Evolutionary conservation across 345 rosid genomes (phyloP), one percentile per base, ranked within the genome.

Genomic region (Tarenaya hassleriana): DNA sequence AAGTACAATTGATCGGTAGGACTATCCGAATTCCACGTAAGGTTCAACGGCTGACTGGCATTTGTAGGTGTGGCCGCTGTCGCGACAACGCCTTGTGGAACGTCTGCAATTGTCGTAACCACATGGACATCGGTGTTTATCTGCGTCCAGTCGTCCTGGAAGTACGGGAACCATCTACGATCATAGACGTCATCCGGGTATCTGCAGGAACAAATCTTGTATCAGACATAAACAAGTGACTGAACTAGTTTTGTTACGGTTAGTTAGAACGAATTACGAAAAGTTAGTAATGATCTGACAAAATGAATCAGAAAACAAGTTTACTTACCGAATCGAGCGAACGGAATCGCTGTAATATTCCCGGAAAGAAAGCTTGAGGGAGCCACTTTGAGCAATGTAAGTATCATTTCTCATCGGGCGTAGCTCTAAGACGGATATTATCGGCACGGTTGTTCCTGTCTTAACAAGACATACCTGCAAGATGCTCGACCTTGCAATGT

Each of bases 341-440:
- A 12, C 9, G 31, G 64, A 40, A 29, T 43, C 9, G 59, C 64
- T 67, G 62, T 52, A 56, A 61, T 61, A 68, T 35, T 61, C 12
- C 9, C 72, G 57, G 12, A 34, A 4, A 4, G 12, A 32, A 40
- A 3, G 46, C 27, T 39, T 34, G 0, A 68, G 31, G 8, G 67
- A 61, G 43, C 63, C 62, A 13, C 57, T 61, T 24, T 56, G 72
- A 56, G 68, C 61, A 51, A 49, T 41, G 50, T 68, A 68, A 37
- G 56, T 62, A 32, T 1, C 35, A 37, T 68, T 56, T 7, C 24
- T 3, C 13, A 68, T 42, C 31, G 67, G 67, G 24, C 68, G 41
- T 35, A 68, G 44, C 58, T 68, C 72, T 33, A 68, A 49, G 9
- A 24, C 35, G 41, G 34, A 55, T 33, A 68, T 62, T 20, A 68